phyloP scores from a whole-genome alignment of 1,284 basidiomycete genomes.

The Cutaneotrichosporon mucoides region DNA sequence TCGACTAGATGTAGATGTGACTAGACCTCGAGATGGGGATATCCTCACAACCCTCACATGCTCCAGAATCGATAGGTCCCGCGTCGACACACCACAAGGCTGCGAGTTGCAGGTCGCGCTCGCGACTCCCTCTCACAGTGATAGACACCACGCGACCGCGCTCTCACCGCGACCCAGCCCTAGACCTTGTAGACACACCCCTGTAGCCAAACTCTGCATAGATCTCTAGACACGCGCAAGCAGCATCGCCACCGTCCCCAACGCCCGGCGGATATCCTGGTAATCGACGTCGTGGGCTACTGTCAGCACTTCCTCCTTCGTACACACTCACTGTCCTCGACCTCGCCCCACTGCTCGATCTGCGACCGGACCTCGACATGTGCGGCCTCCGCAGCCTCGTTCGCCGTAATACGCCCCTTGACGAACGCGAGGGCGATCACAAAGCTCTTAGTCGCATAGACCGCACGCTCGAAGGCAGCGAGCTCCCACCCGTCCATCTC shows the following conservation, averaged over 20 bases:
- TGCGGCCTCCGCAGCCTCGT: conserved; percentile 74
- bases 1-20: background rate
- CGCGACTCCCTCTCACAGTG: no score
- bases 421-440: conserved; percentile 82
- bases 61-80: no score
- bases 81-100: no score
- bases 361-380: conserved; percentile 94
- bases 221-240: conserved; percentile 36
- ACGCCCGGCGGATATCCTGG: conserved; percentile 81
- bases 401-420: conserved; percentile 66
- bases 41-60: no score
- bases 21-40: no score
- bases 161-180: no score
- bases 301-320: conserved; percentile 41
- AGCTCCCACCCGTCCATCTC: conserved; percentile 76
- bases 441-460: conserved; percentile 87
- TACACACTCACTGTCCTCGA: conserved; percentile 83
- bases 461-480: conserved; percentile 88
- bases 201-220: background rate
- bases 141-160: no score
- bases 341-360: conserved; percentile 95
- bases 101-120: no score
- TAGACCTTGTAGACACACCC: background rate
- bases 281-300: conserved; percentile 90
- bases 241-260: conserved; percentile 71